phyloP scores from a whole-genome alignment of 257 asterid species.

The Nicotiana knightiana region DNA sequence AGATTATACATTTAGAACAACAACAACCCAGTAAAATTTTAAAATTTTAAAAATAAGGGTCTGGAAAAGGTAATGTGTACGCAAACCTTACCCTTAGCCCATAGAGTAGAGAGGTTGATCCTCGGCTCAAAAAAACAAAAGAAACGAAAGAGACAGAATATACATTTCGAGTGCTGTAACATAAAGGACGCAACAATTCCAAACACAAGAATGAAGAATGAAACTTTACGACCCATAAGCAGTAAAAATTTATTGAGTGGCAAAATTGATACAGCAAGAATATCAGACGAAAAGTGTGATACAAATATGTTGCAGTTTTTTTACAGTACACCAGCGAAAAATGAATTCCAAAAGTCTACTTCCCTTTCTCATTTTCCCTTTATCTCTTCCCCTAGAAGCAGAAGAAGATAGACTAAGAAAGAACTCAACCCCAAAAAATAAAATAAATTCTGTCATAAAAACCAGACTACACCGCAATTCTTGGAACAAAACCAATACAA shows the following conservation, averaged over 20 bases:
- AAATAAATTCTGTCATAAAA: background rate
- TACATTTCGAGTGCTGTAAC: too few species aligned
- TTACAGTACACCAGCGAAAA: background rate
- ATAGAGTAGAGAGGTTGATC: too few species aligned
- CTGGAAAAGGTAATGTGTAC: too few species aligned
- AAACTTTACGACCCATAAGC: background rate
- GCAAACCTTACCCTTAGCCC: too few species aligned
- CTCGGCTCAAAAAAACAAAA: too few species aligned
- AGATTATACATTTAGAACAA: too few species aligned
- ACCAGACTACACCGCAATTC: background rate
- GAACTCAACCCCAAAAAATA: background rate
- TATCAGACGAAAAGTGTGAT: background rate
- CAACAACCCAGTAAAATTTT: too few species aligned
- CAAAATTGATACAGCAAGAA: background rate
- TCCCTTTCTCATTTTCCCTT: background rate
- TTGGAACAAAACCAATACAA: background rate
- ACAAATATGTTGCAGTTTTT: background rate
- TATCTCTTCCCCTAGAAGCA: background rate
- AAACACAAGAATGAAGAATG: background rate
- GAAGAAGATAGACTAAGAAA: background rate
- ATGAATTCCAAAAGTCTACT: background rate
- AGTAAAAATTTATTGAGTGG: background rate
- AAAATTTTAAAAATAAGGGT: too few species aligned
- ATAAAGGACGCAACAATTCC: background rate
- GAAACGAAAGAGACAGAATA: too few species aligned